phyloP scores from a whole-genome alignment of 768 basidiomycete species.

The Leccinum subgranulosum region DNA sequence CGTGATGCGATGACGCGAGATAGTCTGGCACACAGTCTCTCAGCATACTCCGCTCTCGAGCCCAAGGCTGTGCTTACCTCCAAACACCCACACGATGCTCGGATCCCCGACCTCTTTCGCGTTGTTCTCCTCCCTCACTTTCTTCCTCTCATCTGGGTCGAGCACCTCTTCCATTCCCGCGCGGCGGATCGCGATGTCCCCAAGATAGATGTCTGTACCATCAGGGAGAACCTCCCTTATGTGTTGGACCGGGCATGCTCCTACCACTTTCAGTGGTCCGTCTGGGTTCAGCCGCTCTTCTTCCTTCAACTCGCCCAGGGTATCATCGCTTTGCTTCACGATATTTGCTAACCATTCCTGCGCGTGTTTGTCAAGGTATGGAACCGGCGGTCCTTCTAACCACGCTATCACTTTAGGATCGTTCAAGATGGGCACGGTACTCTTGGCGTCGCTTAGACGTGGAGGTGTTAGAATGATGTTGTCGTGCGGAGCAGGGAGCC shows the following conservation, averaged over 20 bases:
- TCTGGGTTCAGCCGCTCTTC: constrained; percentile 15
- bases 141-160: constrained; percentile 37
- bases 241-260: constrained; percentile 44
- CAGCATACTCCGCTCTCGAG: not conserved
- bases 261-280: constrained; percentile 35
- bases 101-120: constrained; percentile 46
- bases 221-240: constrained; percentile 55
- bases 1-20: constrained; percentile 57
- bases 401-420: constrained; percentile 45
- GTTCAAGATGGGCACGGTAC: constrained; percentile 42
- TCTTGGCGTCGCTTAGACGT: constrained; percentile 41
- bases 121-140: constrained; percentile 40
- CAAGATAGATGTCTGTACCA: constrained; percentile 52
- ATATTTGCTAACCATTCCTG: constrained; percentile 33
- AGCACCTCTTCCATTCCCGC: constrained; percentile 26
- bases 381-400: constrained; percentile 49
- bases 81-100: constrained; percentile 57
- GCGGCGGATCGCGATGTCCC: constrained; percentile 32
- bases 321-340: constrained; percentile 16
- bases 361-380: constrained; percentile 47
- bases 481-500: constrained; percentile 46
- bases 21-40: constrained; percentile 44
- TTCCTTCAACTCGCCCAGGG: constrained; percentile 19
- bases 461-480: constrained; percentile 60
- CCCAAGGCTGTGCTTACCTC: constrained; percentile 39